Evolutionary conservation across 306 rosid genomes (phyloP).

Genomic region (Cucumis melo): DNA sequence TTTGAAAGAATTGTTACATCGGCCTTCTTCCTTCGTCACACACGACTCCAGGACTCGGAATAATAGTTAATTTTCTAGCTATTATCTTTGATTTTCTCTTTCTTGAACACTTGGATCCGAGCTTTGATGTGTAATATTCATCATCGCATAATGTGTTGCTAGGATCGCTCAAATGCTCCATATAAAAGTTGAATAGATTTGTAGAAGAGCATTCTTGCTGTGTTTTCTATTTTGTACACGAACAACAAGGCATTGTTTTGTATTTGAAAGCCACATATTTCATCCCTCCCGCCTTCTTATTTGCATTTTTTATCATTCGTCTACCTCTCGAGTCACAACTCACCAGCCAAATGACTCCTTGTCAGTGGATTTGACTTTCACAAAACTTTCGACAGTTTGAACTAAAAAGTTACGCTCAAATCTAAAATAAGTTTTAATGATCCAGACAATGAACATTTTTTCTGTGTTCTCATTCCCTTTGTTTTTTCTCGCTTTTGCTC

Average conservation of each 20-base stretch:
- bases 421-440: neutral
- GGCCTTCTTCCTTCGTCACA: conserved; percentile 1
- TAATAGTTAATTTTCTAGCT: conserved; percentile 24
- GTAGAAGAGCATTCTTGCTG: conserved; percentile 1
- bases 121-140: neutral
- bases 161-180: conserved; percentile 4
- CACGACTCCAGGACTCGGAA: conserved; percentile 17
- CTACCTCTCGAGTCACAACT: neutral
- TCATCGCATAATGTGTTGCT: neutral
- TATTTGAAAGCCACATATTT: conserved; percentile 1
- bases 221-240: neutral
- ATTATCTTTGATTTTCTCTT: neutral
- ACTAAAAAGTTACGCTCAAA: no score
- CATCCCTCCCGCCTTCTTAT: neutral
- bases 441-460: no score
- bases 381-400: no score
- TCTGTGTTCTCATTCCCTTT: no score
- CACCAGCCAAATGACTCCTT: neutral
- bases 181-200: neutral
- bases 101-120: neutral
- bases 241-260: neutral
- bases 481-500: no score
- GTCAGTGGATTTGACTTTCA: neutral
- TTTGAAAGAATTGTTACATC: conserved; percentile 23
- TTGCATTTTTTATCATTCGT: neutral